Base-by-base conservation (phyloP, 305 asterid genomes). In the Andrographis paniculata region DNA sequence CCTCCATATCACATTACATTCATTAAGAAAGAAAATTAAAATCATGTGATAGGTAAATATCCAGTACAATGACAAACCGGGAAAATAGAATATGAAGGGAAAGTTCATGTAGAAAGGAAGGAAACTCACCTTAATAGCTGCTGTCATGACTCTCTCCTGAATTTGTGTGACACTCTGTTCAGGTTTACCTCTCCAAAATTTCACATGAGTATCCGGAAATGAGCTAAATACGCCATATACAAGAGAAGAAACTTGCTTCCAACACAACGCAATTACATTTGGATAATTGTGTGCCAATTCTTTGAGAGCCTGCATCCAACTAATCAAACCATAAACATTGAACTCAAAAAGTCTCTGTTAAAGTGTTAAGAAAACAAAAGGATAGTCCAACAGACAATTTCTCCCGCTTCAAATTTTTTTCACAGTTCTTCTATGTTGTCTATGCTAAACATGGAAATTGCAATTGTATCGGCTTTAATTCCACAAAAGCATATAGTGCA, bases 261-360 rank as follows among this genome's bases (percentile, higher is more conserved):
- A 89, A 65, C 87, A 79, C 51, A 75, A 52, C 63, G 74, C 66
- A 62, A 76, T 66, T 63, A 69, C 75, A 53, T 71, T 74, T 45
- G 95, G 97, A 66, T 85, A 86, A 75, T 80, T 89, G 71, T 89
- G 97, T n/a, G 95, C 88, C 71, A 85, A 63, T 65, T 91, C 79
- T 76, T 75, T 89, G 23, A 85, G 78, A 55, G 94, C 97, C 97
- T 89, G 81, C 71, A 72, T 49, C 48, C 58, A 65, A 63, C 55
- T 38, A 64, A 58, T 19, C 42, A 38, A 52, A 49, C 56, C 53
- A 60, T 63, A 45, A 60, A 52, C 53, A 52, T 30, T 42, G 44
- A 49, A 42, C 24, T 22, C 39, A 38, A 24, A 18, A 53, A 42
- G 17, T 11, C 28, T 39, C 33, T 17, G 28, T 52, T n/a, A n/a